Evolutionary conservation across 2,329 filamentous ascomycete genomes (phyloP).

Genomic region (Ascochyta viciae-villosae): DNA sequence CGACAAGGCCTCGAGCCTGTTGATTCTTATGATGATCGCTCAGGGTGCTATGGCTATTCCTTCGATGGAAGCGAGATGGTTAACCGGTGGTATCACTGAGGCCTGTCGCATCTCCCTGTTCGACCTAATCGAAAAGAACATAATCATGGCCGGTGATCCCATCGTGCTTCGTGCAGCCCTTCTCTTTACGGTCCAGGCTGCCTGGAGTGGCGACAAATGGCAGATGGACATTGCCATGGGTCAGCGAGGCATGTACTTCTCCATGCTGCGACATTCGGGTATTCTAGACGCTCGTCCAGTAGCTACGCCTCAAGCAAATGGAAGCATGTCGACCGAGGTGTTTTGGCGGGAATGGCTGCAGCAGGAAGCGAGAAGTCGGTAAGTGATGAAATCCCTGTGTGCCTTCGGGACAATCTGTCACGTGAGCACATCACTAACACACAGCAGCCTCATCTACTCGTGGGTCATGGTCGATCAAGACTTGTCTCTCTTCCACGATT

Average conservation of each 20-base stretch:
- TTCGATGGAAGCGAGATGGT: slow-evolving; percentile 68
- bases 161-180: slow-evolving; percentile 70
- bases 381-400: slow-evolving; percentile 39
- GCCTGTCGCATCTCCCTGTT: slow-evolving; percentile 76
- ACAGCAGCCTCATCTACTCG: slow-evolving; percentile 70
- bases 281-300: slow-evolving; percentile 64
- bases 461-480: slow-evolving; percentile 80
- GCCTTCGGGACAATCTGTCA: slow-evolving; percentile 22
- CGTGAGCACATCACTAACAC: slow-evolving; percentile 34
- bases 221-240: slow-evolving; percentile 80
- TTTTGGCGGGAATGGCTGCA: slow-evolving; percentile 71
- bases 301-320: slow-evolving; percentile 55
- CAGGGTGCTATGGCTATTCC: slow-evolving; percentile 73
- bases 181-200: slow-evolving; percentile 71
- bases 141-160: slow-evolving; percentile 70
- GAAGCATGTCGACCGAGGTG: slow-evolving; percentile 55
- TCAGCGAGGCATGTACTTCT: slow-evolving; percentile 75
- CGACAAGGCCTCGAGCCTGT: slow-evolving; percentile 69
- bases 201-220: slow-evolving; percentile 79
- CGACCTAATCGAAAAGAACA: slow-evolving; percentile 74
- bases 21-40: slow-evolving; percentile 75
- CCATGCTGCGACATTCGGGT: slow-evolving; percentile 74
- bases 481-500: slow-evolving; percentile 50
- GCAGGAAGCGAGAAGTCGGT: slow-evolving; percentile 69
- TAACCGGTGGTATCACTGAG: slow-evolving; percentile 72